Base-by-base conservation (phyloP, 2,329 filamentous ascomycete genomes). In the Albophoma yamanashiensis region DNA sequence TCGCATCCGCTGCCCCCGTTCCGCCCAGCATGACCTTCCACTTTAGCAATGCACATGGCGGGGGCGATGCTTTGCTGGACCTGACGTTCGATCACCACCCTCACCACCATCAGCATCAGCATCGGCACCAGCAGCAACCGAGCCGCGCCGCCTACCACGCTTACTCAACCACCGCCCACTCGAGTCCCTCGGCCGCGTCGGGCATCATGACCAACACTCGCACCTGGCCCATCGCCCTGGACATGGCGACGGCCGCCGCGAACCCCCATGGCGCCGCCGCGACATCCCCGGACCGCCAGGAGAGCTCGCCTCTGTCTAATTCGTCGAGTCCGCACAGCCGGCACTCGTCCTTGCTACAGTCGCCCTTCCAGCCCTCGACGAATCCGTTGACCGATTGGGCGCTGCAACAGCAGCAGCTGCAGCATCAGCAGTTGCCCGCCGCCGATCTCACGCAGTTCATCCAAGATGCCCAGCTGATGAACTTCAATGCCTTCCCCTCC, bases 311-410 rank as follows among this genome's bases (percentile, higher is more conserved):
- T 58, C 74, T 80, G 20, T 79, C 78, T 59, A 75, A 77, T 65
- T 75, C 73, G 63, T 80, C 82, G 56, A 84, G 81, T 67, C 79
- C 79, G 45, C 75, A 78, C 60, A 78, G 79, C 64, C 78, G 82
- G 62, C 77, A 79, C 63, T 77, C 76, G 58, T 69, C 78, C 15
- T 64, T 79, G 61, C 79, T 83, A 61, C 79, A 81, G 39, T 84
- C 82, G 64, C 81, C 82, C 4, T 84, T 79, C 68, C 79, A 81
- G 67, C 72, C 76, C 56, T 71, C 78, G 52, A 73, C 76, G 59
- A 82, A 82, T 67, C 75, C 79, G 17, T 70, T 87, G 64, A 81
- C 82, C 55, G 83, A 87, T 73, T 87, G 84, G 83, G 79, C 84
- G 27, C 78, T 87, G 58, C 79, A 82, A 59, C 80, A 82, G 64